Evolutionary conservation across 352 stramenopile species (phyloP).

Genomic region (Globisporangium polare): DNA sequence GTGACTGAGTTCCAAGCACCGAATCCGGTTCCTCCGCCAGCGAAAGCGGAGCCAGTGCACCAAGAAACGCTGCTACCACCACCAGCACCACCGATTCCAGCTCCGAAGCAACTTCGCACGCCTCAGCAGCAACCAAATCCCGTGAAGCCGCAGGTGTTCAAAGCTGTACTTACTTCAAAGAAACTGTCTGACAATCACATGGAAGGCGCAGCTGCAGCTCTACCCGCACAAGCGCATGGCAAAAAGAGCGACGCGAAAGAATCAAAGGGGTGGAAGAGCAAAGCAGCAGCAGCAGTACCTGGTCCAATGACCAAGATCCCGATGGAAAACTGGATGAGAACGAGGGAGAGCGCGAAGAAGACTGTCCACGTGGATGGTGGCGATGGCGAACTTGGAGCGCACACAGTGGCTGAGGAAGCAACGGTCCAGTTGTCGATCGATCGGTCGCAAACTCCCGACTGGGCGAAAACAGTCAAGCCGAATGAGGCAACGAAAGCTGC

Average conservation of each 20-base stretch:
- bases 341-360: slow-evolving; percentile 46
- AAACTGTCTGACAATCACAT: neutral
- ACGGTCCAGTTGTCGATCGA: slow-evolving; percentile 30
- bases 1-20: slow-evolving; percentile 26
- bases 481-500: slow-evolving; percentile 8
- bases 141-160: neutral
- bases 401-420: neutral
- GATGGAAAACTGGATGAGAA: slow-evolving; percentile 77
- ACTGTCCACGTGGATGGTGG: slow-evolving; percentile 30
- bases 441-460: slow-evolving; percentile 55
- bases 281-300: slow-evolving; percentile 30
- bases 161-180: neutral
- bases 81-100: slow-evolving; percentile 18
- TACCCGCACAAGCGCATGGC: neutral
- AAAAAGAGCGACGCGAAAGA: slow-evolving; percentile 19
- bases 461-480: slow-evolving; percentile 37
- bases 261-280: slow-evolving; percentile 43
- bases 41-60: slow-evolving; percentile 6
- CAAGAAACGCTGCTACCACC: slow-evolving; percentile 27
- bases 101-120: slow-evolving; percentile 3
- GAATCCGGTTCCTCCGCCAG: slow-evolving; percentile 23
- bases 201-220: neutral
- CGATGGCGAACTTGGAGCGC: neutral
- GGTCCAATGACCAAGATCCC: slow-evolving; percentile 49
- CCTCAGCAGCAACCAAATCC: neutral